Percentiles rank a stretch among this genome's conserved stretches.
Conservation (phyloP, 1,139 yeast species). For the Candida buenavistaensis region DNA sequence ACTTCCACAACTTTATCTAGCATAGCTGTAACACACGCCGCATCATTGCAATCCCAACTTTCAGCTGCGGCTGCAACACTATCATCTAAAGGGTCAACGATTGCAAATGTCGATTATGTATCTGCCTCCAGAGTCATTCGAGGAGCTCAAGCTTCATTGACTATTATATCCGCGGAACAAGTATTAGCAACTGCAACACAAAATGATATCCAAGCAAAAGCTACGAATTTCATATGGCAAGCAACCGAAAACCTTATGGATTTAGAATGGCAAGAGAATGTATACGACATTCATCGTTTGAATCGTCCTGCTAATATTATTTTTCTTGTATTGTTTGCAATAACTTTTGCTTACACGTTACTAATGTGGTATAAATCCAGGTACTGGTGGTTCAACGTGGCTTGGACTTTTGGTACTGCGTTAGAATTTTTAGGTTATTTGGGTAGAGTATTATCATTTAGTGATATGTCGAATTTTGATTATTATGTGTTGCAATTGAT, state of each 20-base stretch:
- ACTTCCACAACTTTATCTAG: constrained; percentile 12
- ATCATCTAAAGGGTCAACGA: constrained; percentile 17
- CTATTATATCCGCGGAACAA: constrained; percentile 33
- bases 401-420: constrained; percentile 29
- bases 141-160: constrained; percentile 41
- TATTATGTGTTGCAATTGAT: constrained; percentile 65
- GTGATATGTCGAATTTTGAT: constrained; percentile 38
- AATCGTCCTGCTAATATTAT: constrained; percentile 26
- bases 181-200: constrained; percentile 43
- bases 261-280: constrained; percentile 26
- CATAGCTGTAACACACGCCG: constrained; percentile 19
- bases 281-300: constrained; percentile 35
- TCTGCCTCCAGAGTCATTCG: constrained; percentile 25
- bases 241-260: constrained; percentile 34
- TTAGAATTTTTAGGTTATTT: constrained; percentile 62
- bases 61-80: constrained; percentile 14
- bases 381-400: constrained; percentile 31
- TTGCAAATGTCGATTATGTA: constrained; percentile 14
- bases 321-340: constrained; percentile 26
- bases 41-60: constrained; percentile 18
- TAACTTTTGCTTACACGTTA: constrained; percentile 22
- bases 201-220: constrained; percentile 23
- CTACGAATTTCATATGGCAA: constrained; percentile 31
- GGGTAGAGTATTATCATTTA: constrained; percentile 56
- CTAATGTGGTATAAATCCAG: constrained; percentile 24